A percentile compares a stretch with the other conserved stretches of the same genome.
phyloP scores from a whole-genome alignment of 345 rosid species.

The Eutrema yunnanense region DNA sequence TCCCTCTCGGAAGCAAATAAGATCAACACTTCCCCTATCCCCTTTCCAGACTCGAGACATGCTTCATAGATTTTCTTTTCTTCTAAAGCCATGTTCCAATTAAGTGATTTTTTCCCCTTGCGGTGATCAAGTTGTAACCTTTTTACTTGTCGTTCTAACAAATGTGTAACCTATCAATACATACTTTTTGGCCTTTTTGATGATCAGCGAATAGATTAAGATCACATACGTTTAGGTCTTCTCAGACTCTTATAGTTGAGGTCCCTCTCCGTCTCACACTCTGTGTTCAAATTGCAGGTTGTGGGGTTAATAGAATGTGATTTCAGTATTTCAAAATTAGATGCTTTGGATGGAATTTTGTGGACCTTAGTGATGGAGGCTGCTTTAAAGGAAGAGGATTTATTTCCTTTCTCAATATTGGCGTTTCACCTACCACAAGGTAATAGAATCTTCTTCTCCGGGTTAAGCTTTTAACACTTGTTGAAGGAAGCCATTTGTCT shows the following conservation, averaged over 20 bases:
- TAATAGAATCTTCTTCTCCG: background rate
- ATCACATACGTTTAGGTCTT: background rate
- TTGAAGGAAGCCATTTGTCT: background rate
- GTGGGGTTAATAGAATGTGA: background rate
- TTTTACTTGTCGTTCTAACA: constrained; percentile 16
- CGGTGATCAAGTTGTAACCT: constrained; percentile 17
- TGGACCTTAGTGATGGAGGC: background rate
- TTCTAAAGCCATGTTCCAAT: constrained; percentile 1
- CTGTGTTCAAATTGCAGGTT: constrained; percentile 15
- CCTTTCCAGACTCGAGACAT: background rate
- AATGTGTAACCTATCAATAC: constrained; percentile 20
- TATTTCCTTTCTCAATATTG: background rate
- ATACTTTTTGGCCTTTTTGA: background rate
- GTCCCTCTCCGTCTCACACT: constrained; percentile 2
- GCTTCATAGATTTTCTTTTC: constrained; percentile 15
- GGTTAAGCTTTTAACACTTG: background rate
- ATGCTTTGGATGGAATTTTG: constrained; percentile 44
- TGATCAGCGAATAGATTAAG: background rate
- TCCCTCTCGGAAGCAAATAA: constrained; percentile 32
- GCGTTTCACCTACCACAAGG: constrained; percentile 8
- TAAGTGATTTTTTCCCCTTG: constrained; percentile 6
- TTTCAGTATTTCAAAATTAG: constrained; percentile 23
- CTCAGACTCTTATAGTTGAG: background rate
- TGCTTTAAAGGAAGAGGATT: background rate
- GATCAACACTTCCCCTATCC: constrained; percentile 15